These are phyloP conservation scores for Schwanniomyces vanrijiae DNA, from an alignment of 805 yeast genomes.

Conservation along the genomic window DNA sequence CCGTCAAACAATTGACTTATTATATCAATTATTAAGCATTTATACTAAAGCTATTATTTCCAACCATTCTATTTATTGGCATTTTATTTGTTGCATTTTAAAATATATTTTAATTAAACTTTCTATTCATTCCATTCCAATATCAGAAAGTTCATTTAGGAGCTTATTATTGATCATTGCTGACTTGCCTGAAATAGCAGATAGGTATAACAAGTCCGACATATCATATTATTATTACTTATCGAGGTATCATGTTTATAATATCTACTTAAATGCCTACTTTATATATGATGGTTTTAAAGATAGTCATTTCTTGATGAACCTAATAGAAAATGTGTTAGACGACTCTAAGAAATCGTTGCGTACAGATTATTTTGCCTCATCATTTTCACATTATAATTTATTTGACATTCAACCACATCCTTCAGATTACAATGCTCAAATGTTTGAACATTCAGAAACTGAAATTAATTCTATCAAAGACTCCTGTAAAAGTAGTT, in stretches of 20 bases:
- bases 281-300: slow-evolving; percentile 34
- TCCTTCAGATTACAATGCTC: slow-evolving; percentile 1
- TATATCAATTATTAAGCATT: slow-evolving; percentile 29
- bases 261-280: slow-evolving; percentile 18
- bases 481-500: neutral
- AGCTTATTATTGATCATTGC: slow-evolving; percentile 22
- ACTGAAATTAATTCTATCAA: neutral
- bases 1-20: slow-evolving; percentile 15
- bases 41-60: slow-evolving; percentile 22
- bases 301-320: slow-evolving; percentile 19
- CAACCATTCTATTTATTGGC: slow-evolving; percentile 29
- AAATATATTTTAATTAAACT: slow-evolving; percentile 17
- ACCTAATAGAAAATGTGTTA: neutral
- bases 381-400: slow-evolving; percentile 5
- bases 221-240: slow-evolving; percentile 5
- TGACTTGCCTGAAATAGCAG: slow-evolving; percentile 14
- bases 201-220: slow-evolving; percentile 4
- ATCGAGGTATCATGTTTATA: slow-evolving; percentile 5
- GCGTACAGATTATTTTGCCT: neutral
- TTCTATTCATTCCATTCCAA: slow-evolving; percentile 15
- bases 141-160: slow-evolving; percentile 19
- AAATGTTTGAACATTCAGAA: neutral
- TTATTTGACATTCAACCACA: slow-evolving; percentile 7
- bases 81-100: slow-evolving; percentile 21
- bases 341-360: neutral